Base-by-base conservation (phyloP, 2,329 filamentous ascomycete genomes). In the Akanthomyces dipterigenus region DNA sequence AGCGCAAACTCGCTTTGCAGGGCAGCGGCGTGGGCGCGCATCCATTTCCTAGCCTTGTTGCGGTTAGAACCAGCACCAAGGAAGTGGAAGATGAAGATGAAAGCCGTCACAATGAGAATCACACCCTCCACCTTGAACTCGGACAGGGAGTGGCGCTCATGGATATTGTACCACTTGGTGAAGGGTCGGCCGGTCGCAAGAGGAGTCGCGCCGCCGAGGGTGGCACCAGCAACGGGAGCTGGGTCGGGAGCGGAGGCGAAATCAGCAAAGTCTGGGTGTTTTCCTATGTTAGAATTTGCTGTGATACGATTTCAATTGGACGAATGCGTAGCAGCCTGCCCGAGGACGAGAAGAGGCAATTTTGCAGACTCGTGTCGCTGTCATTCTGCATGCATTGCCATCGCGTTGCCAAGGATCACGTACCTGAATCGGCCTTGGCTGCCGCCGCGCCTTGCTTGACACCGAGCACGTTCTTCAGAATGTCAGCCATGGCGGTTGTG, bases 91-190 rank as follows among this genome's bases (percentile, higher is more conserved):
- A 87, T 72, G 66, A 97, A 80, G 66, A 97, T 83, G 58, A 96
- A 66, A 59, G 87, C 71, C 67, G 97, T 85, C 70, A 92, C 80
- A 38, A 84, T 83, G 63, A 97, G 78, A 69, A 99, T 89, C 73
- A 92, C 78, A 63, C 90, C 88, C 78, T 99, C 95, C 69, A 88
- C 83, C 77, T 87, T 87, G 82, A 99, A 99, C 74, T 99, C 95
- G 70, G 82, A 82, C 63, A 88, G 78, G 28, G 87, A 87, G 70
- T 93, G 87, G 70, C 95, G 91, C 83, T 98, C 93, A 83, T 96
- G 95, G 64, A 98, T 81, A 61, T 92, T 91, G 79, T 98, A 99
- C 95, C 95, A 99, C 80, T 91, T 91, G 56, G 92, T 96, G 75
- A 89, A 97, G 16, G 90, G 89, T 28, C 80, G 78, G 48, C 73